Percentiles rank a stretch among this genome's conserved stretches.
Evolutionary conservation across 345 rosid species (phyloP).

Genomic region (Populus alba): DNA sequence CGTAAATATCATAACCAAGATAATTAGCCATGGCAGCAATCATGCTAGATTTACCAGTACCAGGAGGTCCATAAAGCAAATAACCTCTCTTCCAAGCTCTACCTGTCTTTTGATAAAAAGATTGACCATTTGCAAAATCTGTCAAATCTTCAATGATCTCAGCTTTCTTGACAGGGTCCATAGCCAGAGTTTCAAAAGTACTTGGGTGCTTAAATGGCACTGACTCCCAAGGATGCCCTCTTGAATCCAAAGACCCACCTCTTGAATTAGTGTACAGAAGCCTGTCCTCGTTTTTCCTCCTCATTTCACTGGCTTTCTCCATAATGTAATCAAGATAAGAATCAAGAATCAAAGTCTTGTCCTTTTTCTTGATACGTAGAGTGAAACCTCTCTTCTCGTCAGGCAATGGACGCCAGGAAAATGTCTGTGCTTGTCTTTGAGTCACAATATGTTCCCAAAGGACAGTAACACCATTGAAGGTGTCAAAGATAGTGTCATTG

Average conservation of each 20-base stretch:
- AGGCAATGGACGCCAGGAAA: constrained; percentile 87
- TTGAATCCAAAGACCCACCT: constrained; percentile 81
- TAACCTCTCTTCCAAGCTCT: constrained; percentile 96
- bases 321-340: constrained; percentile 73
- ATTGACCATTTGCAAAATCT: constrained; percentile 60
- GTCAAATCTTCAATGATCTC: constrained; percentile 68
- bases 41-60: constrained; percentile 96
- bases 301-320: constrained; percentile 75
- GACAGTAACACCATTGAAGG: constrained; percentile 52
- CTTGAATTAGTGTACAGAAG: constrained; percentile 75
- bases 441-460: constrained; percentile 93
- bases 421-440: constrained; percentile 68
- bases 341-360: constrained; percentile 54
- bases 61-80: constrained; percentile 86
- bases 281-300: constrained; percentile 67
- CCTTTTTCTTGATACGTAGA: constrained; percentile 61
- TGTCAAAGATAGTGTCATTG: constrained; percentile 75
- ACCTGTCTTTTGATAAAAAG: constrained; percentile 82
- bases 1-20: constrained; percentile 88
- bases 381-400: constrained; percentile 97
- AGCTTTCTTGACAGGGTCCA: constrained; percentile 64
- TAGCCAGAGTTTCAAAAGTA: constrained; percentile 84
- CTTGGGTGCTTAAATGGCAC: constrained; percentile 95
- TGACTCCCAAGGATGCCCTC: constrained; percentile 97
- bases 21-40: constrained; percentile 96